Evolutionary conservation across 352 stramenopile species (phyloP).

Genomic region (Globisporangium paddicum): DNA sequence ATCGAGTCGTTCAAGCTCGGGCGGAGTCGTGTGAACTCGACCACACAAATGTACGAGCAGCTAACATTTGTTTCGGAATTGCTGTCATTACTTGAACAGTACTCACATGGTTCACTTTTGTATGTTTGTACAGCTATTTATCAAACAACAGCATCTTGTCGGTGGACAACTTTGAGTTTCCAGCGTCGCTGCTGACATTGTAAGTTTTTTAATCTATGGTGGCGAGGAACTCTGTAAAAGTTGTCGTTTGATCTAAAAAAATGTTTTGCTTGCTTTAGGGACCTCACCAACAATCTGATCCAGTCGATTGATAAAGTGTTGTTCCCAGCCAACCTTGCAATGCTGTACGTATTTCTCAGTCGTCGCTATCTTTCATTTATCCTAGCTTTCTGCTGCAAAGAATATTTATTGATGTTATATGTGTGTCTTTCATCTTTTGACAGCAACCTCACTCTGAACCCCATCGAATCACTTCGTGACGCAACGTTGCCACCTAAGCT

Average conservation of each 20-base stretch:
- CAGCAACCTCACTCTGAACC: slow-evolving; percentile 35
- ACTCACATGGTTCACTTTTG: no score
- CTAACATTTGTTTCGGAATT: no score
- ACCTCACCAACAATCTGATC: slow-evolving; percentile 4
- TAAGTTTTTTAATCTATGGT: not conserved
- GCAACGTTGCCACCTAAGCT: slow-evolving; percentile 20
- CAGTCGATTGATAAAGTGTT: not conserved
- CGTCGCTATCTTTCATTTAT: not conserved
- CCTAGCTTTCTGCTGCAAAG: no score
- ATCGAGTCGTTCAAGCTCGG: slow-evolving; percentile 7
- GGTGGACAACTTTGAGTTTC: slow-evolving; percentile 25
- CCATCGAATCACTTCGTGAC: slow-evolving; percentile 24
- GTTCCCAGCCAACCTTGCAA: slow-evolving; percentile 1
- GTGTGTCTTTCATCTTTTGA: no score
- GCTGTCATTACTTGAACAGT: no score
- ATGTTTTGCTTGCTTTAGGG: not conserved
- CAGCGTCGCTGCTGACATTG: slow-evolving; percentile 16
- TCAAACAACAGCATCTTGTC: slow-evolving; percentile 28
- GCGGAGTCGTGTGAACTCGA: not conserved
- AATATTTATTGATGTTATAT: not conserved
- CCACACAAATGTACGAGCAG: slow-evolving; percentile 8
- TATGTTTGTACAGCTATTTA: slow-evolving; percentile 27
- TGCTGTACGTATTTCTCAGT: slow-evolving; percentile 5
- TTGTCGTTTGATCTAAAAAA: no score
- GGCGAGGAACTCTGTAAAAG: no score